Percentiles rank a stretch among this genome's conserved stretches.
phyloP scores from a whole-genome alignment of 495 filamentous ascomycete species.

The Pyrenula aspistea region DNA sequence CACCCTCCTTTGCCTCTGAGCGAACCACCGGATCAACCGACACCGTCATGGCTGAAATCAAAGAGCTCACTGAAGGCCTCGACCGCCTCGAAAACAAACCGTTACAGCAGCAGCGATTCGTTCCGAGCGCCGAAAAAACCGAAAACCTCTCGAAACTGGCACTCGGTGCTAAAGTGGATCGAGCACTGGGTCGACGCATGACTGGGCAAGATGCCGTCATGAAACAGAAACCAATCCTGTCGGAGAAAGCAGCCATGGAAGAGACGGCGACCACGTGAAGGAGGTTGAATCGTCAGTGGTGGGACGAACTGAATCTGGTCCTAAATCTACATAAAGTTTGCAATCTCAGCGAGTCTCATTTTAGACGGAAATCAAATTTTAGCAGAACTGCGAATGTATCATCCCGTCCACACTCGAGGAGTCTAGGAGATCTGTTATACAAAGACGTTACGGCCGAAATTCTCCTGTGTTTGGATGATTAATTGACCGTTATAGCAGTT shows the following conservation, averaged over 20 bases:
- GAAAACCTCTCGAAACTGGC: conserved; percentile 83
- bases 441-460: no score
- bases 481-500: no score
- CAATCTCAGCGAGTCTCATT: no score
- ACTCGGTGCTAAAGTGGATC: conserved; percentile 85
- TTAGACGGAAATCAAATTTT: no score
- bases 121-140: conserved; percentile 67
- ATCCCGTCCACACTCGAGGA: no score
- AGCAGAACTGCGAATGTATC: no score
- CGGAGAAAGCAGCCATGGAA: not conserved
- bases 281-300: no score
- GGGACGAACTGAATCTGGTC: no score
- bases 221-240: conserved; percentile 6
- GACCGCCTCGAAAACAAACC: conserved; percentile 88
- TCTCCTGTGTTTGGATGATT: no score
- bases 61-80: conserved; percentile 67
- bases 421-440: no score
- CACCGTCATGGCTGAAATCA: conserved; percentile 54
- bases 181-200: conserved; percentile 84
- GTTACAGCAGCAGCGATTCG: conserved; percentile 73
- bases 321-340: no score
- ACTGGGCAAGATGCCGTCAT: conserved; percentile 83
- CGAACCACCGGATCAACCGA: conserved; percentile 49
- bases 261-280: no score
- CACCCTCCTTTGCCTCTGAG: conserved; percentile 57